These are phyloP conservation scores for Ustilago xerochloae DNA, from an alignment of 1,284 basidiomycete species.

Conservation along the genomic window DNA sequence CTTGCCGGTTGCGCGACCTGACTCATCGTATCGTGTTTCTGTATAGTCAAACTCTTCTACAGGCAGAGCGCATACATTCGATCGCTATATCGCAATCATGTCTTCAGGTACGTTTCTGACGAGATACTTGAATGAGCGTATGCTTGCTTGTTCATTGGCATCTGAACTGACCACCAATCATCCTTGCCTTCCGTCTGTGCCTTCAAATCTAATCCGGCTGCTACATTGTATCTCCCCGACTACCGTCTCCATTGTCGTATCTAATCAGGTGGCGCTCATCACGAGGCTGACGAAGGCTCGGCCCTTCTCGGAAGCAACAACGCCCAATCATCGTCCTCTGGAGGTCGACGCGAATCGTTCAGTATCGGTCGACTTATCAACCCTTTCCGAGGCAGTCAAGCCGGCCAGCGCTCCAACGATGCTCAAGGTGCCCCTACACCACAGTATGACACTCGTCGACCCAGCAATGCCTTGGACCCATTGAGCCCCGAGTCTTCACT, in stretches of 20 bases:
- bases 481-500: slow-evolving; percentile 12
- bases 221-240: too few relatives aligned
- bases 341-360: slow-evolving; percentile 24
- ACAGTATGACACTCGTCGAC: slow-evolving; percentile 33
- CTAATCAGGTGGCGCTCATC: slow-evolving; percentile 9
- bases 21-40: background rate
- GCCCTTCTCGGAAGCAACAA: slow-evolving; percentile 20
- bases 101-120: slow-evolving; percentile 6
- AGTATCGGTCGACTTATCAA: slow-evolving; percentile 38
- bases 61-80: background rate
- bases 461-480: slow-evolving; percentile 38
- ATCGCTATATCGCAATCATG: background rate
- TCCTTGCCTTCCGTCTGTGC: too few relatives aligned
- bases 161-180: too few relatives aligned
- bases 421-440: background rate
- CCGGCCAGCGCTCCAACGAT: background rate
- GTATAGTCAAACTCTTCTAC: background rate
- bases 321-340: background rate
- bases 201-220: too few relatives aligned
- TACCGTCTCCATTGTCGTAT: too few relatives aligned
- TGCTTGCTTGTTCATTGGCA: too few relatives aligned
- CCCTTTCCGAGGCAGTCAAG: slow-evolving; percentile 21
- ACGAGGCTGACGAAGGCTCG: slow-evolving; percentile 13
- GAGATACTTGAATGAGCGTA: too few relatives aligned
- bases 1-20: background rate